Percentiles rank a stretch among this genome's conserved stretches.
phyloP scores from a whole-genome alignment of 768 basidiomycete genomes.

The Auricularia cornea region DNA sequence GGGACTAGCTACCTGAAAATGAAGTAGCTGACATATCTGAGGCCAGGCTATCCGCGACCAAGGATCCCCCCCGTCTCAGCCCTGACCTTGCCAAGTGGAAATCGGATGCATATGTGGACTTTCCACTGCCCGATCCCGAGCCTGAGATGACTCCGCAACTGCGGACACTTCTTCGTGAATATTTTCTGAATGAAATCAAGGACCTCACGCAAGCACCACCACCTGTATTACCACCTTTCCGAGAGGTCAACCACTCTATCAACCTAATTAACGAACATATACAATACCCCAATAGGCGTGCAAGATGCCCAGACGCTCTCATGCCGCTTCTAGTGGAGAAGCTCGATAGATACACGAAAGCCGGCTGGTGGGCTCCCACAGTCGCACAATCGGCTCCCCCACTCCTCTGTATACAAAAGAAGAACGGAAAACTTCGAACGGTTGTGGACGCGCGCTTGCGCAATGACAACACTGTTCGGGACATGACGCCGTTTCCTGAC shows the following conservation, averaged over 20 bases:
- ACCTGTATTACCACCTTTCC: conserved; percentile 25
- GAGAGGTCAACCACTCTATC: conserved; percentile 35
- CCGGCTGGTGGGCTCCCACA: conserved; percentile 27
- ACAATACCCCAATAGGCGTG: conserved; percentile 22
- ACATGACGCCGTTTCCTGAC: conserved; percentile 21
- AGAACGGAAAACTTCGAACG: conserved; percentile 25
- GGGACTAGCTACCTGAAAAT: too few species aligned
- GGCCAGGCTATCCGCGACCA: neutral
- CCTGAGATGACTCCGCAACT: neutral
- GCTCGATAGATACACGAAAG: conserved; percentile 20
- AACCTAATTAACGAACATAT: conserved; percentile 28
- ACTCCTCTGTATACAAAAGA: conserved; percentile 26
- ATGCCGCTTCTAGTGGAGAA: conserved; percentile 25
- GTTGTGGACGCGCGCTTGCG: conserved; percentile 27
- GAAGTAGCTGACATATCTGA: too few species aligned
- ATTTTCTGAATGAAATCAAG: neutral
- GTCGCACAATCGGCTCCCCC: conserved; percentile 20
- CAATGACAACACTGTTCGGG: conserved; percentile 35
- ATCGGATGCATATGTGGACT: conserved; percentile 2
- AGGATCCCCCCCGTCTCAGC: conserved; percentile 3
- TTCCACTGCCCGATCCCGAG: conserved; percentile 5
- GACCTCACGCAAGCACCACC: conserved; percentile 8
- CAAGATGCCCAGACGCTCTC: conserved; percentile 25
- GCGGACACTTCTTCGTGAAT: neutral
- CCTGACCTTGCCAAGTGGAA: conserved; percentile 7